Base-by-base conservation (phyloP, 176 grass and related monocot genomes). In the Elymus sibiricus region DNA sequence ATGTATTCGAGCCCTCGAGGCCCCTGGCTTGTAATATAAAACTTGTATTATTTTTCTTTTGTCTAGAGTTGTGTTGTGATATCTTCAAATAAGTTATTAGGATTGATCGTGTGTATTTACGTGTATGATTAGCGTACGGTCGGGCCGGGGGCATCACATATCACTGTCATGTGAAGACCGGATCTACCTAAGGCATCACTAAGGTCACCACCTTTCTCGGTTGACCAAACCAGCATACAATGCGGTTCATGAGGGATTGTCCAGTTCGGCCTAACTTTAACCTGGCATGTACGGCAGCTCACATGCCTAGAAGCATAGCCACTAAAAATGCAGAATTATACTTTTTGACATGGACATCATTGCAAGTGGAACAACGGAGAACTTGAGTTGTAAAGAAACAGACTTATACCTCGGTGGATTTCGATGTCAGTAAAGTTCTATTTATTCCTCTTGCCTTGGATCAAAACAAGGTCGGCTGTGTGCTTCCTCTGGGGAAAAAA, bases 101-200 rank as follows among this genome's bases (percentile, higher is more conserved):
- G n/a, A n/a, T n/a, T n/a, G n/a, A n/a, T n/a, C n/a, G n/a, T n/a
- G n/a, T n/a, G n/a, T n/a, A n/a, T n/a, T n/a, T n/a, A n/a, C n/a
- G n/a, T n/a, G n/a, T n/a, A n/a, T n/a, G n/a, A n/a, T n/a, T n/a
- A n/a, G n/a, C n/a, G n/a, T n/a, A n/a, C n/a, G n/a, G n/a, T n/a
- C n/a, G n/a, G n/a, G n/a, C n/a, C n/a, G n/a, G n/a, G n/a, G n/a
- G n/a, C n/a, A n/a, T n/a, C n/a, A n/a, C n/a, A n/a, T n/a, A n/a
- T 83, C 58, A 66, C 16, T 51, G 14, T n/a, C 77, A 21, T 16
- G n/a, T 56, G 64, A 28, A 55, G 71, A 61, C 62, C 47, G 15
- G 86, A 83, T 84, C 82, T 25, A 74, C 19, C 82, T 34, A 79
- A 84, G 65, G 42, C 81, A 56, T 56, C 35, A 26, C 19, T 39